Evolutionary conservation across 768 basidiomycete genomes (phyloP).

Genomic region (Leccinum pellstonianum): DNA sequence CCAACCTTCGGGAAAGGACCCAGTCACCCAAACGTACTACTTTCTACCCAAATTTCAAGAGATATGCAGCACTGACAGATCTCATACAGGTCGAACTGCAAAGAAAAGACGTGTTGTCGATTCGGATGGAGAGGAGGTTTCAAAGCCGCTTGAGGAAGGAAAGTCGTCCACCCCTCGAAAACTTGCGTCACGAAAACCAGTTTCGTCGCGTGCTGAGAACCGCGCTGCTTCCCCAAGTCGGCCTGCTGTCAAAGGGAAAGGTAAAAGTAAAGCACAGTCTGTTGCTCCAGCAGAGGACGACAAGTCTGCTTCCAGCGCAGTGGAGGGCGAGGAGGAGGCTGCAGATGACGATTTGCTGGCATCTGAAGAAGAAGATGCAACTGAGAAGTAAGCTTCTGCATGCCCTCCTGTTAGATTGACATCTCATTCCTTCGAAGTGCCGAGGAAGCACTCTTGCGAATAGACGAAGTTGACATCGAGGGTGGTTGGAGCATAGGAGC

Average conservation of each 20-base stretch:
- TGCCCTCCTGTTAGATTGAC: neutral
- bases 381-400: conserved; percentile 54
- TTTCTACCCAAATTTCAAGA: neutral
- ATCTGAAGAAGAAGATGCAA: conserved; percentile 50
- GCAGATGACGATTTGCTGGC: conserved; percentile 38
- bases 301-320: conserved; percentile 32
- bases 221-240: neutral
- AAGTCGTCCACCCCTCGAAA: neutral
- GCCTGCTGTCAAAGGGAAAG: conserved; percentile 15
- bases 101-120: conserved; percentile 56
- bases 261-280: conserved; percentile 16
- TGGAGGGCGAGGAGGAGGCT: conserved; percentile 41
- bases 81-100: conserved; percentile 25
- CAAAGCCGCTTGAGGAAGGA: conserved; percentile 5
- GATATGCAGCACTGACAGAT: neutral
- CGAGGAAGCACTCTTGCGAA: conserved; percentile 61
- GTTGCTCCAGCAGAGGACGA: conserved; percentile 32
- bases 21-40: conserved; percentile 22
- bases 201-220: neutral
- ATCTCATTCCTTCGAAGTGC: conserved; percentile 43
- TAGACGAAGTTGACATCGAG: conserved; percentile 68
- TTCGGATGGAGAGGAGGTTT: conserved; percentile 48
- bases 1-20: conserved; percentile 42
- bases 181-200: neutral
- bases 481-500: conserved; percentile 84